Base-by-base conservation (phyloP, 2,329 filamentous ascomycete species). In the Fusarium sp. region DNA sequence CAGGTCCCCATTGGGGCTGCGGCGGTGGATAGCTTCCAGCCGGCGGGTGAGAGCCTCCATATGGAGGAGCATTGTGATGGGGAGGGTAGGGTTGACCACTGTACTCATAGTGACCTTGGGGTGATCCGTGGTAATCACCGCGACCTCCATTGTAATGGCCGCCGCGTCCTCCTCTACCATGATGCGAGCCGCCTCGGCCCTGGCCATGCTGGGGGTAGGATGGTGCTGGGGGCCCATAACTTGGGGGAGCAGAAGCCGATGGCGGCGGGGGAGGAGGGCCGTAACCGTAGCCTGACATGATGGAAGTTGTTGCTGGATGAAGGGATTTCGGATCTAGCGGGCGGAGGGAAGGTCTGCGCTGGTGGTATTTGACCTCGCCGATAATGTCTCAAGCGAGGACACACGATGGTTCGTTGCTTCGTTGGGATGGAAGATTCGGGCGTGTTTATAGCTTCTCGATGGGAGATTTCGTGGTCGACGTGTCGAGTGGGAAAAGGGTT, bases 241-340 rank as follows among this genome's bases (percentile, higher is more conserved):
- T 81, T 13, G 79, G 74, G 40, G 81, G 80, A 33, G 80, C 77
- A 8, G 78, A 69, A 42, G 81, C 77, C 50, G 79, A 83, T 36
- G 87, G 87, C 6, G 87, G 84, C 20, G 87, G 86, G 14, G 87
- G 87, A 65, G 87, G 87, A 25, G 87, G 87, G n/a, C 84, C 87
- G 82, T 89, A 89, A 63, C 85, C 86, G 82, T 89, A 89, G 35
- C 81, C 80, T 25, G 87, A 83, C 87, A 89, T 89, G 59, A 33
- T 61, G 52, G 56, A 40, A 33, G 14, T 7, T 45, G 27, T 20
- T 14, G 16, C 45, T 60, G 25, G 42, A n/a, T 16, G 36, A 22
- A 27, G 62, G 25, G 45, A 14, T 35, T 27, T 33, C 31, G 25
- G 52, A 35, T 56, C 18, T 20, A 13, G 42, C 20, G 42, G 42